These are phyloP conservation scores for Ustilago shanxiensis DNA, from an alignment of 1,284 basidiomycete genomes.

Conservation along the genomic window DNA sequence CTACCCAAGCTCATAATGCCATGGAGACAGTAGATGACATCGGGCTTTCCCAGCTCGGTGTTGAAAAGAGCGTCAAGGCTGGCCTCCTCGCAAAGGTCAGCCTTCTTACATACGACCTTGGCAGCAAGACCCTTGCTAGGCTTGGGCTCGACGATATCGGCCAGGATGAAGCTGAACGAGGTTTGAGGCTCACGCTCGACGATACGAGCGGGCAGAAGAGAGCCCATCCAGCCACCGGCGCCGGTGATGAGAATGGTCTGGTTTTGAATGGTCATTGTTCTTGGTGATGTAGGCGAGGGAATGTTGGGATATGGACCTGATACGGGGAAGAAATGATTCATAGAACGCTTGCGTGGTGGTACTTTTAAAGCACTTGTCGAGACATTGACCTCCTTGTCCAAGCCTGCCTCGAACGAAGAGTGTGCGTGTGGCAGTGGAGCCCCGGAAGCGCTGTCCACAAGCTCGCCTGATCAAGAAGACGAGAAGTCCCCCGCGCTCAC, in stretches of 20 bases:
- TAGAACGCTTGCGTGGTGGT: no score
- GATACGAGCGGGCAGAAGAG: slow-evolving; percentile 23
- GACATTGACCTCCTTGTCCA: no score
- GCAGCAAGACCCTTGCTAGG: slow-evolving; percentile 14
- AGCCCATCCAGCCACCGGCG: slow-evolving; percentile 41
- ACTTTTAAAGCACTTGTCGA: no score
- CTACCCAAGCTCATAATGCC: slow-evolving; percentile 43
- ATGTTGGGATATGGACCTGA: no score
- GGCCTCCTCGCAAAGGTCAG: slow-evolving; percentile 21
- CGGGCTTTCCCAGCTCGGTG: slow-evolving; percentile 32
- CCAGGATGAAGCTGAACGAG: slow-evolving; percentile 40
- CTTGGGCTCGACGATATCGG: slow-evolving; percentile 37
- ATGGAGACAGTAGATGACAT: slow-evolving; percentile 40
- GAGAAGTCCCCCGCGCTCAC: no score
- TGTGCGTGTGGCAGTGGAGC: no score
- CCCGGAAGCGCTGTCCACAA: no score
- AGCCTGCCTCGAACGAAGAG: no score
- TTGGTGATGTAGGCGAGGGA: neutral
- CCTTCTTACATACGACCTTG: slow-evolving; percentile 21
- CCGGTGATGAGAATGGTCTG: slow-evolving; percentile 48
- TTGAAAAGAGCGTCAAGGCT: slow-evolving; percentile 28
- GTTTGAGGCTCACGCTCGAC: slow-evolving; percentile 25
- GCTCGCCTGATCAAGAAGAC: no score
- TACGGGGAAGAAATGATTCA: no score
- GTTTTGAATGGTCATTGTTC: slow-evolving; percentile 15